Base-by-base conservation (phyloP, 805 yeast genomes). In the Suhomyces sp. region DNA sequence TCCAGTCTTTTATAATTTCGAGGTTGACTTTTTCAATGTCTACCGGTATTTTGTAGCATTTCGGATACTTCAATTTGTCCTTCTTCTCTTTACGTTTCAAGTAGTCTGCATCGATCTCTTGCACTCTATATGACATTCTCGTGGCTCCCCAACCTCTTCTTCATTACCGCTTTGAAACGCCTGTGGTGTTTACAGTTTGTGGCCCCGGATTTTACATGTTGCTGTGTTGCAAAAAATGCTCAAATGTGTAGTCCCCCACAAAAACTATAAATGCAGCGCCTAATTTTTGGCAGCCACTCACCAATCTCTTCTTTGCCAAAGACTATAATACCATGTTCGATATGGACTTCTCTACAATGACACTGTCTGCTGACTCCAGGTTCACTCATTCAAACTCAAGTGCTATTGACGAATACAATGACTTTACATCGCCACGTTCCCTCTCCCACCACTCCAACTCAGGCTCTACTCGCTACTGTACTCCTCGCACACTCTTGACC, bases 1-100 rank as follows among this genome's bases (percentile, higher is more conserved):
- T 67, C 81, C 84, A 81, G 13, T 56, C 55, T 47, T 69, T 64
- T 4, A 81, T 66, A n/a, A 76, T 68, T 0, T 53, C 57, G 46
- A 68, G 55, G 56, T 79, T 71, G 29, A 81, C 74, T 55, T 72
- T 75, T 13, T 63, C 33, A 41, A 73, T 66, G 48, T 72, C 73
- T 1, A 80, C 76, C 8, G 55, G 48, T 44, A 60, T 56, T 38
- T 64, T 64, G 62, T 70, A 77, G n/a, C 59, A 53, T 54, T 67
- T 69, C 9, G 79, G 79, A 48, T 65, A 71, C 55, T 61, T 67
- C 50, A 60, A 45, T 26, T 52, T 49, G 22, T 61, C 61, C 47
- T 55, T 56, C 36, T 52, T 46, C 2, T 27, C 42, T 44, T 57
- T 57, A 29, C 48, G 42, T 5, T 52, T 53, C 15, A 60, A 8